phyloP scores from a whole-genome alignment of 139 green algal genomes.

The Coccomyxa sp. region DNA sequence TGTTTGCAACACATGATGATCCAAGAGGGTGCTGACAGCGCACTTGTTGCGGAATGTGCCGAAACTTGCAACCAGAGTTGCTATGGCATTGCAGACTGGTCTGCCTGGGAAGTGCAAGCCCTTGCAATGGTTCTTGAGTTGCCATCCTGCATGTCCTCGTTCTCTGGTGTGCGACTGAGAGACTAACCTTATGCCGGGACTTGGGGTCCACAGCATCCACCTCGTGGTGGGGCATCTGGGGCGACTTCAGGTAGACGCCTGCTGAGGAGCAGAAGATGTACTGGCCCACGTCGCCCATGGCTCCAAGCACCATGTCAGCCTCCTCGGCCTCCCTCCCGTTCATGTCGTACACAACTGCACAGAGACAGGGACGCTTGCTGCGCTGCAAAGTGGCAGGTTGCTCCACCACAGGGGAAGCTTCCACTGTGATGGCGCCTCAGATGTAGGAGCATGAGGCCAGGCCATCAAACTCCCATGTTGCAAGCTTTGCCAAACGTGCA shows the following conservation, averaged over 20 bases:
- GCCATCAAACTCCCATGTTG: too few species aligned
- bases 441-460: too few species aligned
- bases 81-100: not conserved
- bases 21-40: too few species aligned
- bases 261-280: slow-evolving; percentile 91
- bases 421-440: too few species aligned
- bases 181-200: slow-evolving; percentile 82
- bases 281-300: slow-evolving; percentile 65
- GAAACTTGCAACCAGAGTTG: too few species aligned
- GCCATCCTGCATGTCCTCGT: not conserved
- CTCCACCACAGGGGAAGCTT: too few species aligned
- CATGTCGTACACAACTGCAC: slow-evolving; percentile 97
- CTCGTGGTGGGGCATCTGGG: slow-evolving; percentile 91
- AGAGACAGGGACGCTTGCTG: too few species aligned
- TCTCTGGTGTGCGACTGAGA: not conserved
- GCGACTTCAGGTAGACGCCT: slow-evolving; percentile 94
- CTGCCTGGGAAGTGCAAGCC: not conserved
- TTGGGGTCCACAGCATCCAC: slow-evolving; percentile 87
- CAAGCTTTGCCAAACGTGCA: too few species aligned
- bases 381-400: too few species aligned
- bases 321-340: slow-evolving; percentile 90
- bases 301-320: slow-evolving; percentile 68
- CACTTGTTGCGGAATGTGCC: too few species aligned
- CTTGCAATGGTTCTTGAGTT: too few species aligned
- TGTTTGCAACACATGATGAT: not conserved